Percentiles rank a stretch among this genome's conserved stretches.
phyloP scores from a whole-genome alignment of 2,329 filamentous ascomycete species.

The Aureobasidium sp. region DNA sequence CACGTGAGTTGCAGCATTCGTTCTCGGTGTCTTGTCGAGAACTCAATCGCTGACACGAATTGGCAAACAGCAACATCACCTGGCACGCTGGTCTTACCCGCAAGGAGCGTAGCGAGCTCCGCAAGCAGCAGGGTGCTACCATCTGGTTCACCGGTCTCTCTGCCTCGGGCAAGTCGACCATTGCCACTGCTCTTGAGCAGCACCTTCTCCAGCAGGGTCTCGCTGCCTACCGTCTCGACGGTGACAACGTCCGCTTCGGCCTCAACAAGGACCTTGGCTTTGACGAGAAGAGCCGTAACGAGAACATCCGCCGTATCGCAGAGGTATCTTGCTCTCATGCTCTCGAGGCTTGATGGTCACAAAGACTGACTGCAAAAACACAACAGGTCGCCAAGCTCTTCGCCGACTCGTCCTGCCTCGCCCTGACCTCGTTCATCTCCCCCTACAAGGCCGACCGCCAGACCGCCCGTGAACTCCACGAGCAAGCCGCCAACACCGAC shows the following conservation, averaged over 20 bases:
- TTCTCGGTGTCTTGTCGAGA: neutral
- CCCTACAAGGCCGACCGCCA: conserved; percentile 84
- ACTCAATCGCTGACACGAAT: neutral
- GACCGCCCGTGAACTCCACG: conserved; percentile 72
- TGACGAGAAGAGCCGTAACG: conserved; percentile 82
- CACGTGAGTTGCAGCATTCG: neutral
- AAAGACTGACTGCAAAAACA: neutral
- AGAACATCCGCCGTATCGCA: conserved; percentile 94
- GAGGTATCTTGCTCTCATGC: conserved; percentile 43
- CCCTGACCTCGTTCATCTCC: conserved; percentile 93
- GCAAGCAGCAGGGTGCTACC: conserved; percentile 82
- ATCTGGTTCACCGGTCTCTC: conserved; percentile 98
- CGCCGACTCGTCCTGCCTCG: conserved; percentile 77
- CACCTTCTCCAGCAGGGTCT: conserved; percentile 81
- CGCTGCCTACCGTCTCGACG: conserved; percentile 85
- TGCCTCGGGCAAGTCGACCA: conserved; percentile 93
- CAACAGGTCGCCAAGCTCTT: conserved; percentile 82
- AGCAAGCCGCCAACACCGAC: conserved; percentile 46
- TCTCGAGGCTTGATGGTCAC: no score
- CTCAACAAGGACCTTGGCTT: conserved; percentile 97
- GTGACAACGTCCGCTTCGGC: conserved; percentile 96
- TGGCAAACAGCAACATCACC: conserved; percentile 64
- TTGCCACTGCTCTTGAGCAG: conserved; percentile 93
- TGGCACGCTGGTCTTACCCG: conserved; percentile 79
- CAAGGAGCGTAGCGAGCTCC: conserved; percentile 62